phyloP scores from a whole-genome alignment of 257 asterid species.

The Paraleonurus japonicus region DNA sequence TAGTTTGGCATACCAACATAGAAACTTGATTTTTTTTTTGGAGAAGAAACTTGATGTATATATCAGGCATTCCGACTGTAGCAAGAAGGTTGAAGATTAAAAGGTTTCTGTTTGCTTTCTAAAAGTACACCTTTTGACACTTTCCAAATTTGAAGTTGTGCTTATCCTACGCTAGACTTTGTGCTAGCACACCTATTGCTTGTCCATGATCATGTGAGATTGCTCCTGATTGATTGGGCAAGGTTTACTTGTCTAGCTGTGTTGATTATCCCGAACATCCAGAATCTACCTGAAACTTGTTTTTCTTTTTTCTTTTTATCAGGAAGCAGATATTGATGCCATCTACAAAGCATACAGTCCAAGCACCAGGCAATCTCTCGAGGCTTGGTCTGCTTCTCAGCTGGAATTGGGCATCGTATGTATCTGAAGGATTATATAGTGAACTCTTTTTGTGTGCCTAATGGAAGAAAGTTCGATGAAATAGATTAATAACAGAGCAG shows the following conservation, averaged over 20 bases:
- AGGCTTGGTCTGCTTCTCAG: constrained; percentile 90
- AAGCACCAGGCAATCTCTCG: constrained; percentile 79
- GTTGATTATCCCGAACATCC: constrained; percentile 6
- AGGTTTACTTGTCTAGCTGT: constrained; percentile 1
- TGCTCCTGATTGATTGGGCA: constrained; percentile 7
- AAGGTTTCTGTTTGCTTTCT: neutral
- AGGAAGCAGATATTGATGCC: constrained; percentile 78
- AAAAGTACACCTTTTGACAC: neutral
- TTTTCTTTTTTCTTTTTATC: constrained; percentile 15
- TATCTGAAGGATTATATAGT: constrained; percentile 22
- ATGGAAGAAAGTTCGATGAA: neutral
- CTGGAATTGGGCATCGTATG: constrained; percentile 92
- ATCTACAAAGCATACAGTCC: constrained; percentile 70
- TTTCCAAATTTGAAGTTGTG: neutral
- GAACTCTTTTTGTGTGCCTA: neutral
- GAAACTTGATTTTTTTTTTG: neutral
- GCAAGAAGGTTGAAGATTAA: neutral
- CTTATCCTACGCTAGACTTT: neutral
- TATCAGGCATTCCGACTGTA: constrained; percentile 1
- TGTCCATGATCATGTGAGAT: constrained; percentile 7
- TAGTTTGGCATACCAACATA: neutral
- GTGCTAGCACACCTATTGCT: neutral
- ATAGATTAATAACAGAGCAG: neutral
- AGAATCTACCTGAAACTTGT: constrained; percentile 19
- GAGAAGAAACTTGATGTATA: neutral